Evolutionary conservation across 176 grass and related monocot species (phyloP), one percentile per base, ranked within the genome.

Genomic region (Musa troglodytarum): DNA sequence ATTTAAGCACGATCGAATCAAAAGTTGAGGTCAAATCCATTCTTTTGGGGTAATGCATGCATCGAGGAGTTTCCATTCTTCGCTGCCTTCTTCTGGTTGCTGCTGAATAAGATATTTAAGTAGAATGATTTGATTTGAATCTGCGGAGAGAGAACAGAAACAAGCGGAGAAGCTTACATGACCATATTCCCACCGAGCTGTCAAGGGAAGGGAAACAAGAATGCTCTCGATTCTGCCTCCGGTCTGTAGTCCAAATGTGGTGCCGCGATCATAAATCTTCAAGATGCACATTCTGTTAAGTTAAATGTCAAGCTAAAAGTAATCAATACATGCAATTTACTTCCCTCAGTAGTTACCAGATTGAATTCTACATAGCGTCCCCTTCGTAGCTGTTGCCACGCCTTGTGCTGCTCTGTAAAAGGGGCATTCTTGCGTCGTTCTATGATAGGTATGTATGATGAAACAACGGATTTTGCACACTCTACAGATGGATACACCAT

Each of bases 341-440:
- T 50, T 43, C 34, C 49, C 49, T 68, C 16, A 10, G 49, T 10
- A 52, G 49, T 7, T 81, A 99, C 95, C 76, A 99, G 88, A 85
- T 99, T 99, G 74, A 99, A 99, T 84, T 99, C 96, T 26, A 99
- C 91, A 1, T 99, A 99, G 54, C 91, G 90, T 61, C 96, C 96
- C 83, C 96, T 92, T 72, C 96, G 68, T 72, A 95, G 49, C 71
- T 99, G 96, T 49, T 99, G 96, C 96, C 96, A 99, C 63, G 82
- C 86, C 83, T 99, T 92, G 84, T 99, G 86, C 53, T 92, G 87
- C 78, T 99, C 90, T 1, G 58, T 95, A 21, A 92, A 99, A 79
- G 88, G 96, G 59, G 82, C 84, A 52, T 99, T 86, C 58, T 99
- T 95, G 14, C 96, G 81, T 14, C 80, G 83, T 81, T 99, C 87